Percentiles rank a stretch among this genome's conserved stretches.
These are phyloP conservation scores for Acanthamoeba healyi DNA, from an alignment of 208 protist genomes.

Conservation along the genomic window DNA sequence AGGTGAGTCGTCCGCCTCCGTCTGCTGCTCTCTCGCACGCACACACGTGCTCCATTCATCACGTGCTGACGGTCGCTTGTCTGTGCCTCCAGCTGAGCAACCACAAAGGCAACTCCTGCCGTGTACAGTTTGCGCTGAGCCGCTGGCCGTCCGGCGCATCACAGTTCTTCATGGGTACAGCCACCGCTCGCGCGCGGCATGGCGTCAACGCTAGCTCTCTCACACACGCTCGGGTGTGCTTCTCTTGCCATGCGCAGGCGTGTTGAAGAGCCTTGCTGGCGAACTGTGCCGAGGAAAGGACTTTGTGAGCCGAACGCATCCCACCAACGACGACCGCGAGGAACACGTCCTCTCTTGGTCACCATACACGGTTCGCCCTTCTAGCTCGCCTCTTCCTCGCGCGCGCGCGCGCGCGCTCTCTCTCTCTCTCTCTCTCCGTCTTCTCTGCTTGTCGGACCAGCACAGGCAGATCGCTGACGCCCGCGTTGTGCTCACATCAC, in stretches of 20 bases:
- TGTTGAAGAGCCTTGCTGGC: background rate
- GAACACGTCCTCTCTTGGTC: background rate
- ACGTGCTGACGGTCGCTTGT: background rate
- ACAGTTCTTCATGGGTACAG: background rate
- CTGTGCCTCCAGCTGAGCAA: background rate
- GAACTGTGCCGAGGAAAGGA: slow-evolving; percentile 11
- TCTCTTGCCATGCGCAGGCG: background rate
- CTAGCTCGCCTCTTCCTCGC: background rate
- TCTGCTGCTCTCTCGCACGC: too few species aligned
- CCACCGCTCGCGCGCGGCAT: too few species aligned
- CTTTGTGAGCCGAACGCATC: background rate
- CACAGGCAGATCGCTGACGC: background rate
- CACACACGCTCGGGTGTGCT: too few species aligned
- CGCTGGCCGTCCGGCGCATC: background rate
- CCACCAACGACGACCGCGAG: background rate
- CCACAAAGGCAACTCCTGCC: background rate
- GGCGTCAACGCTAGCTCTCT: too few species aligned
- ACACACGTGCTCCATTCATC: background rate
- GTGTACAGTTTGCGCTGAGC: background rate
- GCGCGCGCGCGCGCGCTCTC: too few species aligned
- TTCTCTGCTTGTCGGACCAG: too few species aligned
- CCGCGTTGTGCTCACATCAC: background rate
- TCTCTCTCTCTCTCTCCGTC: too few species aligned
- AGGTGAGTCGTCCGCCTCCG: background rate
- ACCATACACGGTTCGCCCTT: background rate